Evolutionary conservation across 371 early-diverging fungal species (phyloP).

Genomic region (Mortierella sp.): DNA sequence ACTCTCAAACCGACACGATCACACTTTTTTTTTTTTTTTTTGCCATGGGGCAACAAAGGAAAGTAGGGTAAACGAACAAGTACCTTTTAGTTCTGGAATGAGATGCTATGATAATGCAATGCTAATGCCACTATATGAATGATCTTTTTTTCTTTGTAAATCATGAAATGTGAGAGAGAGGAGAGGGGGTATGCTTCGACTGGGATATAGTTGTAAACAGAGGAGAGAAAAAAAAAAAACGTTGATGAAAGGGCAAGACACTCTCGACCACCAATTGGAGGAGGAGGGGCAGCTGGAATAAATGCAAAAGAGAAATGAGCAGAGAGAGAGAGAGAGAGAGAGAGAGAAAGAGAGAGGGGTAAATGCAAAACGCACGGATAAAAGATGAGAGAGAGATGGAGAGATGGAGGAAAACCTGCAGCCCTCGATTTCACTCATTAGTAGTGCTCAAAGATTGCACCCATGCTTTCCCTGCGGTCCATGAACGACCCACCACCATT

Average conservation of each 20-base stretch:
- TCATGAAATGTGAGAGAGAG: neutral
- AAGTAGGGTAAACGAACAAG: no score
- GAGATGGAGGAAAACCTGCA: neutral
- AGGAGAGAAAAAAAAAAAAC: slow-evolving; percentile 1
- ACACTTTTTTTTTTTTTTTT: no score
- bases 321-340: neutral
- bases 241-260: no score
- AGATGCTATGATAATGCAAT: slow-evolving; percentile 36
- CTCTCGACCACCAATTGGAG: no score
- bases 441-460: slow-evolving; percentile 48
- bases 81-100: neutral
- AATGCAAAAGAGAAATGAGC: neutral
- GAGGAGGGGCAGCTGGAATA: no score
- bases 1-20: no score
- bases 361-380: slow-evolving; percentile 1
- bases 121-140: slow-evolving; percentile 25
- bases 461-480: slow-evolving; percentile 54
- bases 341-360: slow-evolving; percentile 1
- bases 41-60: no score
- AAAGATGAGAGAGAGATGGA: neutral
- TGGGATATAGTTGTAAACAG: slow-evolving; percentile 1
- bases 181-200: slow-evolving; percentile 26
- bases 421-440: neutral
- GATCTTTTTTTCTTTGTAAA: neutral
- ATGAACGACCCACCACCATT: slow-evolving; percentile 22